Evolutionary conservation across 495 filamentous ascomycete genomes (phyloP).

Genomic region (Aspergillus steynii): DNA sequence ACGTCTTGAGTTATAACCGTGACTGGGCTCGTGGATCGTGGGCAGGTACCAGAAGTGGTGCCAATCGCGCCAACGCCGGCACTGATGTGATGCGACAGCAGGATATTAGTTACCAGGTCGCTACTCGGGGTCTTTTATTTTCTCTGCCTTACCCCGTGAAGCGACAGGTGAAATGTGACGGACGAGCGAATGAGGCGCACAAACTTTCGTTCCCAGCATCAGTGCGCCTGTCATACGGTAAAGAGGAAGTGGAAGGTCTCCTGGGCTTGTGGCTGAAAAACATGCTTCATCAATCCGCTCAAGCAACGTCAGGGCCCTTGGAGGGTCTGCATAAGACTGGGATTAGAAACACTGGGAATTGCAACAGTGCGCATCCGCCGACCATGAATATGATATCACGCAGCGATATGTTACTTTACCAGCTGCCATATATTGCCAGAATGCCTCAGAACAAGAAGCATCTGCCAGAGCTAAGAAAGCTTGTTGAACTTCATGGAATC

Average conservation of each 20-base stretch:
- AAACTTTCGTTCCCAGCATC: constrained; percentile 88
- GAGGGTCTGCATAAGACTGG: not conserved
- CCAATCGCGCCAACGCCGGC: constrained; percentile 46
- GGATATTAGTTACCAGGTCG: constrained; percentile 87
- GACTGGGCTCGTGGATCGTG: constrained; percentile 28
- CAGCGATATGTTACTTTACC: constrained; percentile 74
- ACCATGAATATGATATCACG: constrained; percentile 62
- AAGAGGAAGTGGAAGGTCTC: constrained; percentile 73
- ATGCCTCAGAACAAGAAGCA: constrained; percentile 51
- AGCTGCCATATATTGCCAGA: constrained; percentile 78
- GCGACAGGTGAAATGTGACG: constrained; percentile 43
- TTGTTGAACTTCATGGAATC: not conserved
- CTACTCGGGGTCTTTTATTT: constrained; percentile 79
- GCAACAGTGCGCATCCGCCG: constrained; percentile 39
- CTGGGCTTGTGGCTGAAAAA: constrained; percentile 65
- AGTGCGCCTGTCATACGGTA: constrained; percentile 71
- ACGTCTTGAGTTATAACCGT: constrained; percentile 63
- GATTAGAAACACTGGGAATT: not conserved
- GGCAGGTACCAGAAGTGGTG: constrained; percentile 37
- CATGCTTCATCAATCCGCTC: constrained; percentile 27
- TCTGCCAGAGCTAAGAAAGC: constrained; percentile 49
- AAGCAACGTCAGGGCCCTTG: constrained; percentile 22
- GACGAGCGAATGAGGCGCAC: constrained; percentile 54
- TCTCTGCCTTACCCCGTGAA: constrained; percentile 83
- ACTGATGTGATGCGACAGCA: constrained; percentile 81